Conservation (phyloP, 176 grass and related monocot species). For the Areca catechu region DNA sequence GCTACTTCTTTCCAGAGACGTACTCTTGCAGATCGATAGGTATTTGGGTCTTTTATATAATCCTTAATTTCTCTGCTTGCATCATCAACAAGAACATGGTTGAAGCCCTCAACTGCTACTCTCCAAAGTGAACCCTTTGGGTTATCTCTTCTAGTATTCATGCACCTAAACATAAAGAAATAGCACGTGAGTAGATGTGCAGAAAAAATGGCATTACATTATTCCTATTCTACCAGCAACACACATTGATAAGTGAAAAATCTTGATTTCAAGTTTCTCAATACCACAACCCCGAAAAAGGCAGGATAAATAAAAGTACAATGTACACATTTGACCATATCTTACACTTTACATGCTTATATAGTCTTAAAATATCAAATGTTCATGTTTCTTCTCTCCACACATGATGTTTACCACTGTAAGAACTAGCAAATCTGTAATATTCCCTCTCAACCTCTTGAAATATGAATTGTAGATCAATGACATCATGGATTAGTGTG, state of each 20-base stretch:
- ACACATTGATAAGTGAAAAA: constrained; percentile 8
- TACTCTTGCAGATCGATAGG: constrained; percentile 63
- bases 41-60: constrained; percentile 40
- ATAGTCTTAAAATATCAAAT: no score
- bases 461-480: no score
- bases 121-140: constrained; percentile 89
- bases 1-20: constrained; percentile 90
- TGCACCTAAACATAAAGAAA: constrained; percentile 56
- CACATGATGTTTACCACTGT: no score
- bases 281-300: no score
- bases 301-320: no score
- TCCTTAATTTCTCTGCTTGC: constrained; percentile 36
- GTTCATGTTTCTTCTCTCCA: no score
- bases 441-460: no score
- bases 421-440: no score
- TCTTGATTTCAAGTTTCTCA: no score
- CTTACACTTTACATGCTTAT: neutral
- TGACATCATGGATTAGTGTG: no score
- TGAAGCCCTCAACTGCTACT: constrained; percentile 89
- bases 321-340: no score
- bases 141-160: constrained; percentile 98
- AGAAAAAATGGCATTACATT: constrained; percentile 16
- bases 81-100: constrained; percentile 55
- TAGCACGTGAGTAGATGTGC: constrained; percentile 2
- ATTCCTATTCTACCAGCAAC: neutral